phyloP scores from a whole-genome alignment of 2,329 filamentous ascomycete species.

The Orbilia blumenaviensis region DNA sequence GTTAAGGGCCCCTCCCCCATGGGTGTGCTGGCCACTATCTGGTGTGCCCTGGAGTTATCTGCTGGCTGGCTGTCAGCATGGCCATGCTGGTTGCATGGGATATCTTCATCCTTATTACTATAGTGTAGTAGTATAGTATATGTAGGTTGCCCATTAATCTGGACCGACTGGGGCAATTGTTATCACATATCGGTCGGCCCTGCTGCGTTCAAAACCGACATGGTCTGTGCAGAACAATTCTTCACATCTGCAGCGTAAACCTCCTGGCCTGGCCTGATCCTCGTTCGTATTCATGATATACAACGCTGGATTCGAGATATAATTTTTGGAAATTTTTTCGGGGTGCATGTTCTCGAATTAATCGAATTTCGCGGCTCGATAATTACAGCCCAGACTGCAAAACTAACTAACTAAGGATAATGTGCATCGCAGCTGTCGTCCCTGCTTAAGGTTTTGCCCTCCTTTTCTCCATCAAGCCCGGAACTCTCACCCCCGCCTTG shows the following conservation, averaged over 20 bases:
- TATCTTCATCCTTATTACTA: constrained; percentile 21
- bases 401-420: background rate
- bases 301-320: background rate
- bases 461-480: constrained; percentile 19
- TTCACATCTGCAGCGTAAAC: too few relatives aligned
- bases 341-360: constrained; percentile 40
- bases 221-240: constrained; percentile 50
- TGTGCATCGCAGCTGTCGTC: constrained; percentile 22
- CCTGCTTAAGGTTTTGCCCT: constrained; percentile 36
- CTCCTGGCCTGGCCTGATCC: too few relatives aligned
- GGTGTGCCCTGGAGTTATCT: constrained; percentile 2
- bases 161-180: constrained; percentile 27
- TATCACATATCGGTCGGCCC: constrained; percentile 21
- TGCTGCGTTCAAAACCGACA: constrained; percentile 19
- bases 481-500: constrained; percentile 39
- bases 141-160: constrained; percentile 31
- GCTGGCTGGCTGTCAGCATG: constrained; percentile 3
- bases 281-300: constrained; percentile 4
- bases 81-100: constrained; percentile 26
- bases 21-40: constrained; percentile 50
- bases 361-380: constrained; percentile 9
- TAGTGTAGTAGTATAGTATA: too few relatives aligned
- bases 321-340: too few relatives aligned
- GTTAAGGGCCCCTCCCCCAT: constrained; percentile 8
- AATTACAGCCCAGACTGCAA: background rate